Base-by-base conservation (phyloP, 2,329 filamentous ascomycete genomes). In the Hypoxylon sp. region DNA sequence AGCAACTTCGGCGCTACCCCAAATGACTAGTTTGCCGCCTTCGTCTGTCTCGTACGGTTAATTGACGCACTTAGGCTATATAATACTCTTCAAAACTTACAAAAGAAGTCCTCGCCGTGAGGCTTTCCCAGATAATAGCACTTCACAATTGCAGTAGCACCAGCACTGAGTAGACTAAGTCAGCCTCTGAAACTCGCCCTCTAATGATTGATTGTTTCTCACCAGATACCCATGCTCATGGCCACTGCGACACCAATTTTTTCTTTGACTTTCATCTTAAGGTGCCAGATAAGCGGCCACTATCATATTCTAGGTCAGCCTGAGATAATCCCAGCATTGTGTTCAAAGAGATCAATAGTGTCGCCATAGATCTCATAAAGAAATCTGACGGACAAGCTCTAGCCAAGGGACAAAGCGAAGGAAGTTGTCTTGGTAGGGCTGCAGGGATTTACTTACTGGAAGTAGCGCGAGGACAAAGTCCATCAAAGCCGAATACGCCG, bases 201-300 rank as follows among this genome's bases (percentile, higher is more conserved):
- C 58, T 31, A 9, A 31, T n/a, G 33, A 17, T 24, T 17, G 22
- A 24, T 42, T n/a, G 2, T 22, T 31, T 48, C 59, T 48, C 22
- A 62, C 59, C 50, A 62, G 17, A 62, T 54, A 3, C 59, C 59
- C 59, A 62, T 62, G 24, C 59, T 62, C 59, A 62, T 62, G 9
- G 59, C 59, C 11, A 62, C 51, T 11, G 59, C 59, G 13, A 55
- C 42, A 14, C 59, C 59, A 19, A 62, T 26, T 19, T 35, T 62
- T 22, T 62, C 59, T 19, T 62, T 62, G 2, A 14, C 33, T 54
- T 54, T 62, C 50, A 62, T 48, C 19, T 55, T 62, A 11, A 62
- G 59, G 39, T 62, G 50, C 59, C 39, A 62, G n/a, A 62, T 62
- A 22, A 62, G 42, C 39, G 50, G 50, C 59, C 59, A 62, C 59